Evolutionary conservation across 2,329 filamentous ascomycete genomes (phyloP).

Genomic region (Exophiala xenobiotica): DNA sequence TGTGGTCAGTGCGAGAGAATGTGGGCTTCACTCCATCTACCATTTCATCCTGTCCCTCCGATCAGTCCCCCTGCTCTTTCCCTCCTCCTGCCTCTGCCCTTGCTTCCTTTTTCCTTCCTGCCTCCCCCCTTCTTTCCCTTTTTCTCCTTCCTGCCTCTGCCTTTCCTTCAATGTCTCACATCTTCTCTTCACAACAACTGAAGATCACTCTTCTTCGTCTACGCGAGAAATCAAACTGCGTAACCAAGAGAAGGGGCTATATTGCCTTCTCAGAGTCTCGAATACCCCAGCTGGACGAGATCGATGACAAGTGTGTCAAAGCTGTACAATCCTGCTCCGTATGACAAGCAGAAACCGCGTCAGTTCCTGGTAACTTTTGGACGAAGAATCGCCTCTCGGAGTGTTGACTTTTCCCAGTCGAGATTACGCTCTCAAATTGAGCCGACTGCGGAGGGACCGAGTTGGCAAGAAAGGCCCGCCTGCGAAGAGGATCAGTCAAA

Average conservation of each 20-base stretch:
- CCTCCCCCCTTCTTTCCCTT: neutral
- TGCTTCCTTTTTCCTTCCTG: neutral
- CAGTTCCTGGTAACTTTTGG: neutral
- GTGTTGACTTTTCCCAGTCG: neutral
- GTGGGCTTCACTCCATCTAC: neutral
- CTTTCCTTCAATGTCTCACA: neutral
- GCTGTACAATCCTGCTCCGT: neutral
- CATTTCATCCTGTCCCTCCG: neutral
- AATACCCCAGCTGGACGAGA: neutral
- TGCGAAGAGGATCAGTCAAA: neutral
- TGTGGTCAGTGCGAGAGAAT: neutral
- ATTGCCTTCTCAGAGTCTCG: neutral
- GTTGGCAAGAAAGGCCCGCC: neutral
- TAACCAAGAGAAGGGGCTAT: neutral
- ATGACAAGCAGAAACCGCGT: neutral
- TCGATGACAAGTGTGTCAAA: neutral
- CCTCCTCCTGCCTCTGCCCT: neutral
- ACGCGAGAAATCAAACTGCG: neutral
- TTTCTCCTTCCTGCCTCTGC: neutral
- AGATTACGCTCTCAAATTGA: neutral
- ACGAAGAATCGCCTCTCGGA: neutral
- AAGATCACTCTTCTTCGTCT: neutral
- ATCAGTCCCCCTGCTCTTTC: neutral
- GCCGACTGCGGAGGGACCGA: neutral
- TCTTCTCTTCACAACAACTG: neutral